Conservation (phyloP, 306 rosid species). For the Quercus engelmannii region DNA sequence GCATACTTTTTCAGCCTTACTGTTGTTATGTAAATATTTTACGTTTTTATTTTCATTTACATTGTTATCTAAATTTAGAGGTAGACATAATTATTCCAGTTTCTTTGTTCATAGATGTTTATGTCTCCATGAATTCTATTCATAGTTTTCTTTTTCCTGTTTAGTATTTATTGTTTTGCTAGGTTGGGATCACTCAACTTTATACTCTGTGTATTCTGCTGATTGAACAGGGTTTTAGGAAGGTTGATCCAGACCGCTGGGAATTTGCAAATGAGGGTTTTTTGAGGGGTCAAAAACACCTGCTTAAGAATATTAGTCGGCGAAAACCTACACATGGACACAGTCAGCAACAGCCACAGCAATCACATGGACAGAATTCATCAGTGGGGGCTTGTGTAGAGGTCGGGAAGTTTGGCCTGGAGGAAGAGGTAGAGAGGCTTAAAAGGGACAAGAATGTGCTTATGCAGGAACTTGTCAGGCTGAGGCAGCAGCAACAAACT, state of each 20-base stretch:
- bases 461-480: conserved; percentile 94
- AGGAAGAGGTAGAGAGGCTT: conserved; percentile 96
- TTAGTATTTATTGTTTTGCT: neutral
- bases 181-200: neutral
- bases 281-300: conserved; percentile 91
- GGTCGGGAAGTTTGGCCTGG: conserved; percentile 96
- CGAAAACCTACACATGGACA: conserved; percentile 93
- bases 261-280: conserved; percentile 98
- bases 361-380: conserved; percentile 69
- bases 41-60: neutral
- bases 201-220: conserved; percentile 1
- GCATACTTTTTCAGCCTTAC: neutral
- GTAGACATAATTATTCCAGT: neutral
- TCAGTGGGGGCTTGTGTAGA: conserved; percentile 91
- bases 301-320: conserved; percentile 75
- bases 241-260: conserved; percentile 99
- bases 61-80: neutral
- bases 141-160: neutral
- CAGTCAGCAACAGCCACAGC: conserved; percentile 59
- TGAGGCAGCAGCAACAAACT: conserved; percentile 97
- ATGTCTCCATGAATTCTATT: neutral
- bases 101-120: neutral
- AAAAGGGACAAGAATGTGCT: conserved; percentile 97
- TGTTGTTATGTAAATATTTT: neutral
- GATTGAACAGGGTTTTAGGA: conserved; percentile 78